phyloP scores from a whole-genome alignment of 768 basidiomycete genomes.

The Sarcodon sp. region DNA sequence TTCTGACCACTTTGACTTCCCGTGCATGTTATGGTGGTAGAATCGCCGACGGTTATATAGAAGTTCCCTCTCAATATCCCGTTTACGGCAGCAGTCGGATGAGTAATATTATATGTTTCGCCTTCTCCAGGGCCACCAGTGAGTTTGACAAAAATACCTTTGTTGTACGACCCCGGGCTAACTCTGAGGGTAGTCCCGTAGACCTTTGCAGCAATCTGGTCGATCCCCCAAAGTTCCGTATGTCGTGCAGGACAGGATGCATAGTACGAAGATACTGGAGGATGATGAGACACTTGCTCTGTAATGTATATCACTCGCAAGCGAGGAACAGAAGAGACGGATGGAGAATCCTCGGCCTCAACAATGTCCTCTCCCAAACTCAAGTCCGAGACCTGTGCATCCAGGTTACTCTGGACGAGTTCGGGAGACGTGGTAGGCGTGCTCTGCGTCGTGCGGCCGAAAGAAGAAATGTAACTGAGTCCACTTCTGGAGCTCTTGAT shows the following conservation, averaged over 20 bases:
- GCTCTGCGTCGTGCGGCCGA: conserved; percentile 23
- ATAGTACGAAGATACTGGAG: conserved; percentile 82
- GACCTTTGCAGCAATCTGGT: conserved; percentile 90
- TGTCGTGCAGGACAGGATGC: conserved; percentile 64
- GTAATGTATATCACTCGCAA: conserved; percentile 73
- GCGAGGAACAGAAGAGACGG: conserved; percentile 17
- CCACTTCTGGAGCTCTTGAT: conserved; percentile 45
- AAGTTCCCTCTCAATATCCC: conserved; percentile 86
- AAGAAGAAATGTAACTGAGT: conserved; percentile 40
- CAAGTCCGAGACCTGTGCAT: conserved; percentile 48
- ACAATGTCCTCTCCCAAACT: conserved; percentile 29
- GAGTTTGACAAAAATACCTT: conserved; percentile 77
- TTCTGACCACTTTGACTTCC: conserved; percentile 49
- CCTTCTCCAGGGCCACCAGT: conserved; percentile 64
- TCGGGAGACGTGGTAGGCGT: conserved; percentile 44
- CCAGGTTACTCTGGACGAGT: conserved; percentile 28
- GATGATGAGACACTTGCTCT: conserved; percentile 95
- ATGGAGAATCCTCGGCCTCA: conserved; percentile 17
- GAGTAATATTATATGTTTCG: conserved; percentile 79
- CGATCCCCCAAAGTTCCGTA: conserved; percentile 65
- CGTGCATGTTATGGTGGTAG: conserved; percentile 69
- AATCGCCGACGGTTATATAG: conserved; percentile 79
- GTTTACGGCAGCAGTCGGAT: conserved; percentile 83
- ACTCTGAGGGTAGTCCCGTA: conserved; percentile 82
- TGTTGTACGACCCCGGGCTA: conserved; percentile 70